Evolutionary conservation across 2,329 filamentous ascomycete species (phyloP).

Genomic region (Tetracladium maxilliforme): DNA sequence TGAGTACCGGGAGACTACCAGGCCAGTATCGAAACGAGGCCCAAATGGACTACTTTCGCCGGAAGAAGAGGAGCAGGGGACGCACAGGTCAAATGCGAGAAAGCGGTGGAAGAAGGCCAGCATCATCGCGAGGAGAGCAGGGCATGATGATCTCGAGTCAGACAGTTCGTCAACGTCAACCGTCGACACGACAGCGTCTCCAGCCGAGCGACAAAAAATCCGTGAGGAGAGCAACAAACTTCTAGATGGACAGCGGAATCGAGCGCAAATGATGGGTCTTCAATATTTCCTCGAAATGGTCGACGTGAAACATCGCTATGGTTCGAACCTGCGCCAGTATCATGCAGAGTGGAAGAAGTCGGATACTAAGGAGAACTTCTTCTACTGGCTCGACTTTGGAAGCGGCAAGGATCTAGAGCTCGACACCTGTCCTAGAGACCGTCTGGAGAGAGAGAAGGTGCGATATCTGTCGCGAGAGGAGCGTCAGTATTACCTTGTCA

Average conservation of each 20-base stretch:
- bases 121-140: conserved; percentile 56
- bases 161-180: conserved; percentile 5
- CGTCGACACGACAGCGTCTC: conserved; percentile 7
- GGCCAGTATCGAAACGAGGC: conserved; percentile 18
- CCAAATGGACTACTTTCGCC: conserved; percentile 2
- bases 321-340: conserved; percentile 66
- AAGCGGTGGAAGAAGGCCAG: conserved; percentile 65
- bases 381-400: conserved; percentile 83
- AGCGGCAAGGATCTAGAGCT: conserved; percentile 58
- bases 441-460: conserved; percentile 64
- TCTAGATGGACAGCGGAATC: conserved; percentile 43
- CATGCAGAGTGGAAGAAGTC: conserved; percentile 72
- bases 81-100: conserved; percentile 26
- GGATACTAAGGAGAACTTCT: conserved; percentile 75
- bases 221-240: conserved; percentile 28
- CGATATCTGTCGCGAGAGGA: conserved; percentile 77
- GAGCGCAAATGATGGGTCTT: conserved; percentile 67
- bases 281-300: conserved; percentile 81
- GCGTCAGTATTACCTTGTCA: conserved; percentile 65
- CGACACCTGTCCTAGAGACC: conserved; percentile 55
- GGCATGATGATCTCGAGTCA: conserved; percentile 33
- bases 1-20: conserved; percentile 34
- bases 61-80: conserved; percentile 3
- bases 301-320: conserved; percentile 76
- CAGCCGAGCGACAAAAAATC: conserved; percentile 21